Percentiles rank a stretch among this genome's conserved stretches.
phyloP scores from a whole-genome alignment of 2,329 filamentous ascomycete genomes.

The Biscogniauxia mediterranea region DNA sequence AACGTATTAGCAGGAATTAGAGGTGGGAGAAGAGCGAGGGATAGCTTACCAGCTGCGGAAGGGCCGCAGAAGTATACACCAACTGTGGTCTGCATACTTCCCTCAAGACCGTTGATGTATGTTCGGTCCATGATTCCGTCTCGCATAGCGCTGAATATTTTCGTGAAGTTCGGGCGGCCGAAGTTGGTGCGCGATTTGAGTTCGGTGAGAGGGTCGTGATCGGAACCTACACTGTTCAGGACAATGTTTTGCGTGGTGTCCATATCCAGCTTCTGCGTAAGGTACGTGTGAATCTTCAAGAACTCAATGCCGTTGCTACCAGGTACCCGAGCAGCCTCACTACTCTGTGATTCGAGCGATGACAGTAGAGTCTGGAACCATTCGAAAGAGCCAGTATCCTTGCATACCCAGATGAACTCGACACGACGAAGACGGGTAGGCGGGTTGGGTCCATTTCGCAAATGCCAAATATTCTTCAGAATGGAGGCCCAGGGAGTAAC shows the following conservation, averaged over 20 bases:
- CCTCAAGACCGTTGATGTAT: conserved; percentile 81
- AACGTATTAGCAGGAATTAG: conserved; percentile 35
- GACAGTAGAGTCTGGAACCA: conserved; percentile 97
- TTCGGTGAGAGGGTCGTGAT: conserved; percentile 88
- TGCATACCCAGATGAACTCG: conserved; percentile 99
- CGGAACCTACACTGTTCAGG: conserved; percentile 87
- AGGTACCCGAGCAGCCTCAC: conserved; percentile 63
- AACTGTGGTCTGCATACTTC: conserved; percentile 75
- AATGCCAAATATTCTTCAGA: conserved; percentile 97
- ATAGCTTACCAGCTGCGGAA: conserved; percentile 59
- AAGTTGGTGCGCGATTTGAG: conserved; percentile 89
- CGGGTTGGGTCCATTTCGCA: conserved; percentile 85
- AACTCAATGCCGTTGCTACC: conserved; percentile 75
- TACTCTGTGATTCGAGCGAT: conserved; percentile 83
- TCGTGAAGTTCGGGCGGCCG: conserved; percentile 83
- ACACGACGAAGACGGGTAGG: conserved; percentile 87
- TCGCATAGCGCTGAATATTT: conserved; percentile 80
- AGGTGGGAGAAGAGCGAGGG: neutral
- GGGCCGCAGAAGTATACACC: conserved; percentile 98
- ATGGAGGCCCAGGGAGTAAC: conserved; percentile 86
- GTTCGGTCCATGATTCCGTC: conserved; percentile 82
- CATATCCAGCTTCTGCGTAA: conserved; percentile 88
- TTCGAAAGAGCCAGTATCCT: conserved; percentile 91
- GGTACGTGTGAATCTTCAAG: conserved; percentile 95
- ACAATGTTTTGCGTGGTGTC: conserved; percentile 97